phyloP scores from a whole-genome alignment of 2,329 filamentous ascomycete genomes.

The Sclerotinia borealis region DNA sequence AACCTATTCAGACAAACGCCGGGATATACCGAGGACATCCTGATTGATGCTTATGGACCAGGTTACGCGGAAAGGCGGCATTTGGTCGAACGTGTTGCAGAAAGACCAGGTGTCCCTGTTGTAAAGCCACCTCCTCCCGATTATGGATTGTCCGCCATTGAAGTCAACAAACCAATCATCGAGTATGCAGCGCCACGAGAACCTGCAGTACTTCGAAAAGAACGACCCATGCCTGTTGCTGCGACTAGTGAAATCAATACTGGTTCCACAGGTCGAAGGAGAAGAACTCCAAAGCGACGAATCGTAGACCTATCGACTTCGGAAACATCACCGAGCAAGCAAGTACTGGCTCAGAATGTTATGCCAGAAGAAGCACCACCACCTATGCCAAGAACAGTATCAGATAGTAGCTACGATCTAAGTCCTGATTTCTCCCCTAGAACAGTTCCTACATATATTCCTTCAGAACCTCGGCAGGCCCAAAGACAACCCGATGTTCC shows the following conservation, averaged over 20 bases:
- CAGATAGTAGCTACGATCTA: conserved; percentile 28
- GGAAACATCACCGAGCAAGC: conserved; percentile 28
- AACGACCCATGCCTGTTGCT: conserved; percentile 44
- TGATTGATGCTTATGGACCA: conserved; percentile 79
- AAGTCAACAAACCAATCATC: conserved; percentile 63
- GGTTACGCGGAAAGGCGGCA: conserved; percentile 81
- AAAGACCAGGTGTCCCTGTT: conserved; percentile 70
- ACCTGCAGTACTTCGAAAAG: conserved; percentile 51
- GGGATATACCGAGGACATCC: conserved; percentile 83
- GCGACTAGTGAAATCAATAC: conserved; percentile 53
- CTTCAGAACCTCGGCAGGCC: conserved; percentile 26
- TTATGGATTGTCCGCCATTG: conserved; percentile 48
- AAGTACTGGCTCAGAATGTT: conserved; percentile 18
- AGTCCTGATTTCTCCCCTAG: conserved; percentile 30
- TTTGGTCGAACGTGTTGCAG: conserved; percentile 72
- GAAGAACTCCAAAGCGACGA: conserved; percentile 53
- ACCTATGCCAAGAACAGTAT: conserved; percentile 12
- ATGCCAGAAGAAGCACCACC: conserved; percentile 21
- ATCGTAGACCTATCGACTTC: conserved; percentile 58
- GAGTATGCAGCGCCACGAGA: conserved; percentile 47
- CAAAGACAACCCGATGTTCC: conserved; percentile 25
- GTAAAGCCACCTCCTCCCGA: conserved; percentile 64
- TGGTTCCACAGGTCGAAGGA: conserved; percentile 50
- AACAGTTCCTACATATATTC: conserved; percentile 27
- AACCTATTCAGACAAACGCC: conserved; percentile 89